Evolutionary conservation across 805 yeast species (phyloP), one percentile per base, ranked within the genome.

Genomic region (Candida chilensis): DNA sequence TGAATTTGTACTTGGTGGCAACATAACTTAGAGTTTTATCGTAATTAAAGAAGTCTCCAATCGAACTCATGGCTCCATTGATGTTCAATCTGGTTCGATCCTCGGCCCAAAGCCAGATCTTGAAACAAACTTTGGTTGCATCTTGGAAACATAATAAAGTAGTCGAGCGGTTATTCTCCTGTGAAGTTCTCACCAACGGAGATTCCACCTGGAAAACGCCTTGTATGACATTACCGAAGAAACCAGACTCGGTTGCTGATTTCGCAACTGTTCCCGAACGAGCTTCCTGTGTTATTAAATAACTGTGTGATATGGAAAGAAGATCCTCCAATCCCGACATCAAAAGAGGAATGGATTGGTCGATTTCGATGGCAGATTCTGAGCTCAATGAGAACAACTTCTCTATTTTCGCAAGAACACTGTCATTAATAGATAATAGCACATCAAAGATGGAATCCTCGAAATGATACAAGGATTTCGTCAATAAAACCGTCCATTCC

Each of bases 181-280:
- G 73, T 10, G 70, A 64, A 13, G 69, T 54, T 31, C 70, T 43
- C 20, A 65, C 52, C 33, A 63, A 59, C 1, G 80, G 81, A 1
- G 83, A 64, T 38, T 83, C 94, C 10, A 76, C 71, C 32, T 73
- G 79, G 44, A 83, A 80, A 0, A 83, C 94, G 2, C 92, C 92
- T 37, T 79, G 82, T 32, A 83, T 80, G 16, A 77, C 80, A 32
- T 70, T 68, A 0, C 79, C 79, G 29, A 82, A 62, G 52, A 78
- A 70, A 14, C 85, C 72, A 16, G 68, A 48, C 25, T 70, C 73
- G 3, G 24, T 32, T 3, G 38, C 28, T 11, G 25, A 25, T 6
- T 32, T 24, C 3, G 40, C 27, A 14, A 32, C 31, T 5, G 32
- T 20, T 31, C 17, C 14, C 30, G 17, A 9, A 31, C 24, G 20